Conservation (phyloP, 2,329 filamentous ascomycete species). For the Rutstroemia sp. region DNA sequence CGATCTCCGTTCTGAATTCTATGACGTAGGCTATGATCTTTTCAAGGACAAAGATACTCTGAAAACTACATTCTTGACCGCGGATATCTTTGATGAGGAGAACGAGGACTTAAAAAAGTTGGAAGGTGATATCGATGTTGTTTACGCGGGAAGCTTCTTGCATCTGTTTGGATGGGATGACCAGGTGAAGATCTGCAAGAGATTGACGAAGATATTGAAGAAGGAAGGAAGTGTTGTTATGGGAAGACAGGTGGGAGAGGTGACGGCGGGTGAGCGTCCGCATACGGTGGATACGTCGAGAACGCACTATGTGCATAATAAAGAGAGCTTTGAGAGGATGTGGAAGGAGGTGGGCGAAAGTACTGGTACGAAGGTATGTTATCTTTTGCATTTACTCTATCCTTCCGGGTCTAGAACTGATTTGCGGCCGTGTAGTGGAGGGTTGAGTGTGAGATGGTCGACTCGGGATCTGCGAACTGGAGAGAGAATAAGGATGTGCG, state of each 20-base stretch:
- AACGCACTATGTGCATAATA: slow-evolving; percentile 5
- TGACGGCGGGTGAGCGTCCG: slow-evolving; percentile 19
- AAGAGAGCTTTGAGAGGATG: slow-evolving; percentile 12
- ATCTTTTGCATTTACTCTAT: background rate
- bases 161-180: slow-evolving; percentile 8
- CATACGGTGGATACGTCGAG: background rate
- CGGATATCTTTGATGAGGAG: slow-evolving; percentile 27
- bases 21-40: slow-evolving; percentile 31
- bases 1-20: slow-evolving; percentile 28
- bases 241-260: background rate
- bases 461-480: background rate
- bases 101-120: slow-evolving; percentile 17
- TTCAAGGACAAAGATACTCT: slow-evolving; percentile 31
- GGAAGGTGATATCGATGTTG: slow-evolving; percentile 16
- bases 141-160: slow-evolving; percentile 9
- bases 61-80: slow-evolving; percentile 27
- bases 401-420: background rate
- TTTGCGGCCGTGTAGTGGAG: background rate
- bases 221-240: slow-evolving; percentile 1
- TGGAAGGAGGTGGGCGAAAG: slow-evolving; percentile 12
- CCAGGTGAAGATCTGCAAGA: slow-evolving; percentile 25
- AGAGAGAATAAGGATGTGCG: background rate
- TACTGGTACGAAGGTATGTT: slow-evolving; percentile 14
- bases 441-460: background rate
- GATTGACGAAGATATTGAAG: slow-evolving; percentile 10